Base-by-base conservation (phyloP, 495 filamentous ascomycete species). In the Penicillium macrosclerotiorum region DNA sequence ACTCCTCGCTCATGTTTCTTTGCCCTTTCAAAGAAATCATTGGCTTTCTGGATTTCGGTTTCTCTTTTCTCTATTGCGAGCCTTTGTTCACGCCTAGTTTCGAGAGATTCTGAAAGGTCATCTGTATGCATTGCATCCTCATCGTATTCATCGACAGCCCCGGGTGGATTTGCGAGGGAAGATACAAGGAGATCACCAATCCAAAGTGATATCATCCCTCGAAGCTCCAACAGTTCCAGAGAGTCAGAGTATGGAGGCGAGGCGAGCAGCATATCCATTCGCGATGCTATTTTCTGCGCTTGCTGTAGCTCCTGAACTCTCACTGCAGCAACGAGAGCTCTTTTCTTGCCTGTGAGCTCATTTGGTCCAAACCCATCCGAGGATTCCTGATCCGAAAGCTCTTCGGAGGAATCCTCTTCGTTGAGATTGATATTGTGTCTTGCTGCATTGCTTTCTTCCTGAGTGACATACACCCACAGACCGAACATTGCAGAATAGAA, bases 401-500 rank as follows among this genome's bases (percentile, higher is more conserved):
- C 52, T 29, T 53, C 56, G 9, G 49, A 55, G 12, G 49, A 51
- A 37, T 52, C 44, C 14, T 59, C 60, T 7, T 49, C 33, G 17
- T 51, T 23, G 29, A 50, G 19, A 31, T 44, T 16, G 34, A 69
- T 44, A 19, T 54, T 50, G 14, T 64, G 51, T 24, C 63, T 60
- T 39, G 57, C 60, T n/a, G 20, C 31, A 2, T 65, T 73, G 51
- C 69, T 74, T 47, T 75, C 66, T 39, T 75, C 66, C 43, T 83
- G 74, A 1, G 79, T 61, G 13, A 79, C 72, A 51, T 81, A 84
- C 18, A 88, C 71, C 80, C 84, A 86, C 12, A 84, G 64, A 4
- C 74, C 75, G 33, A 86, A 79, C 78, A 87, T 79, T n/a, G 78
- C 79, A 5, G 80, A 79, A 51, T 84, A 85, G 51, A 87, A 85